Evolutionary conservation across 2,329 filamentous ascomycete genomes (phyloP), one percentile per base, ranked within the genome.

Genomic region (Parafenestella ontariensis): DNA sequence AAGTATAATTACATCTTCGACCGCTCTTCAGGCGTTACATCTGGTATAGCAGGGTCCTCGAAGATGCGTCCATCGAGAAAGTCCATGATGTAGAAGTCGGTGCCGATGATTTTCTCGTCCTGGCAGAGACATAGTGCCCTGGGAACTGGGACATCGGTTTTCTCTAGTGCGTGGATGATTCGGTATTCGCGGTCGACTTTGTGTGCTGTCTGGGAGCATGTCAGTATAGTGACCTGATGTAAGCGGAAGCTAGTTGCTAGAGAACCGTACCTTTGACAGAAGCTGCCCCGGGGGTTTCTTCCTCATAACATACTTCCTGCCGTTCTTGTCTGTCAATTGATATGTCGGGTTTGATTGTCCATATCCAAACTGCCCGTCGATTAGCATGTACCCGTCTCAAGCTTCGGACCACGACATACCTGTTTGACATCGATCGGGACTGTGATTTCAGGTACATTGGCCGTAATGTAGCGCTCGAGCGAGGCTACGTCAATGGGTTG

Each of bases 271-370:
- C 59, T 71, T 69, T 67, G 92, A 96, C 45, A 98, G 84, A 34
- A 99, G 88, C 79, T 89, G 87, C 61, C 95, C 95, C n/a, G 95
- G 94, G 0, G 95, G 95, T 80, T 98, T 98, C 85, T 99, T 98
- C 75, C 95, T 91, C 81, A 98, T 85, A 29, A 99, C 95, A 78
- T 89, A 96, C 72, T 88, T 87, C 64, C 81, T 76, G 46, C 87
- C 86, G 72, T 87, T 82, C 62, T 86, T 82, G 47, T 87, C 87
- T 15, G 88, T 96, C 70, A 98, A 83, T 70, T 94, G 91, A 79
- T 98, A 99, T 2, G 95, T 99, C 40, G 95, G 95, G 75, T 98
- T 99, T 54, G 92, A 96, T 79, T 98, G 95, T 56, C 95, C 95
- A 75, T 96, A 98, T 68, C 93, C 92, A 74, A 98, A 99, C 91